A percentile compares a stretch with the other conserved stretches of the same genome.
Evolutionary conservation across 169 alveolate genomes (phyloP).

Genomic region (Plasmodium berghei): DNA sequence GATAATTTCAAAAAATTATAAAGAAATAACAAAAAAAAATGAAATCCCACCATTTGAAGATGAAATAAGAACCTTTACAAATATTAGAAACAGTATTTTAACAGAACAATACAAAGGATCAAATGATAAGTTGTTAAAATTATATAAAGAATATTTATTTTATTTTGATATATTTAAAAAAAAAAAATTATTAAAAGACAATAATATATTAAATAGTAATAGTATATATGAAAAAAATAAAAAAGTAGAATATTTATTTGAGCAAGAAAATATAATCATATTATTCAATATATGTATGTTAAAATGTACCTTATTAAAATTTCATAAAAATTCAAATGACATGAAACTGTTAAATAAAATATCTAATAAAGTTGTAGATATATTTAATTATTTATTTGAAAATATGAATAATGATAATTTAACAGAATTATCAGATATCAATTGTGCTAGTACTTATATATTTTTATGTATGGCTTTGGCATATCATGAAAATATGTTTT

Average conservation of each 20-base stretch:
- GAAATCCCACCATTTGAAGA: slow-evolving; percentile 14
- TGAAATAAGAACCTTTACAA: slow-evolving; percentile 27
- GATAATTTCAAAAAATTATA: slow-evolving; percentile 28
- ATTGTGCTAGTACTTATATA: slow-evolving; percentile 40
- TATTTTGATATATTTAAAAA: slow-evolving; percentile 52
- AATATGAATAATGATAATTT: slow-evolving; percentile 40
- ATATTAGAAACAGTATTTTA: slow-evolving; percentile 20
- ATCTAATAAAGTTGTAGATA: slow-evolving; percentile 43
- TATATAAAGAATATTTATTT: slow-evolving; percentile 75
- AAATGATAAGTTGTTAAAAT: slow-evolving; percentile 19
- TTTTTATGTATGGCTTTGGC: slow-evolving; percentile 61
- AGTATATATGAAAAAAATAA: slow-evolving; percentile 45
- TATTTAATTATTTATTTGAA: slow-evolving; percentile 55
- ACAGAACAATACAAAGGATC: slow-evolving; percentile 26
- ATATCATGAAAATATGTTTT: slow-evolving; percentile 75
- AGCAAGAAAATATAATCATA: slow-evolving; percentile 35
- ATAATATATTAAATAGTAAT: slow-evolving; percentile 30
- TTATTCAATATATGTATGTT: slow-evolving; percentile 44
- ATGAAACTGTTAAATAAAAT: slow-evolving; percentile 57
- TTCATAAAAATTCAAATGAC: slow-evolving; percentile 37
- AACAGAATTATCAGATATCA: slow-evolving; percentile 25
- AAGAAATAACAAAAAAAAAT: slow-evolving; percentile 7
- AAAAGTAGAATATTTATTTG: slow-evolving; percentile 63
- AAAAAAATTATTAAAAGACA: slow-evolving; percentile 41
- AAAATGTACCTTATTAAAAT: slow-evolving; percentile 33